Evolutionary conservation across 2,329 filamentous ascomycete genomes (phyloP), one percentile per base, ranked within the genome.

Genomic region (Aspergillus pseudonomiae): DNA sequence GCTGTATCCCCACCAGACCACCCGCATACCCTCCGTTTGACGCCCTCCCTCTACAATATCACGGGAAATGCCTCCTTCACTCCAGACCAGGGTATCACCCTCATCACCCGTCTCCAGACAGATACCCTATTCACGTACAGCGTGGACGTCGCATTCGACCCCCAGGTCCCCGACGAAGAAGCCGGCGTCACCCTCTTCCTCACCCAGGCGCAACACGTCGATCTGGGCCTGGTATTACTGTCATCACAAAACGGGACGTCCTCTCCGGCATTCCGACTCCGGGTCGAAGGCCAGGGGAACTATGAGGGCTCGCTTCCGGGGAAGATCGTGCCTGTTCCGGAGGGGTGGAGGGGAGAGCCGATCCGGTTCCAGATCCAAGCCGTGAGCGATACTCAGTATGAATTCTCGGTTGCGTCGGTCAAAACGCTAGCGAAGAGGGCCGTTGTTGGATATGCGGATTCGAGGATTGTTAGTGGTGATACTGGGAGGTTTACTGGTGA

Each of bases 151-250:
- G 16, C 16, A n/a, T 62, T 62, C 36, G 24, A 56, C 21, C 60
- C 60, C 2, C 43, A 34, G 2, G 39, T 19, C 24, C 45, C 39
- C 7, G 48, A 34, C n/a, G 55, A 62, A 24, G 60, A 62, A 32
- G 56, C 60, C n/a, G 60, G 60, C 5, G 45, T 62, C 39, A 54
- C 60, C 6, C 9, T 62, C 32, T 62, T 62, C 36, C 16, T 62
- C n/a, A 59, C 55, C 1, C 60, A 59, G 32, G 30, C 6, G 5
- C 55, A 62, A 28, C 60, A 62, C 28, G 21, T 62, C 6, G 60
- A 62, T n/a, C 34, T 62, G 19, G 56, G 55, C n/a, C 58, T 61
- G 7, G 53, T 61, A 14, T n/a, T 39, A 9, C 6, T 59, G 5
- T 5, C 19, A 14, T 39, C 48, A 5, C 21, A 14, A 7, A 62